Evolutionary conservation across 2,329 filamentous ascomycete genomes (phyloP).

Genomic region (Trichoderma simmonsii): DNA sequence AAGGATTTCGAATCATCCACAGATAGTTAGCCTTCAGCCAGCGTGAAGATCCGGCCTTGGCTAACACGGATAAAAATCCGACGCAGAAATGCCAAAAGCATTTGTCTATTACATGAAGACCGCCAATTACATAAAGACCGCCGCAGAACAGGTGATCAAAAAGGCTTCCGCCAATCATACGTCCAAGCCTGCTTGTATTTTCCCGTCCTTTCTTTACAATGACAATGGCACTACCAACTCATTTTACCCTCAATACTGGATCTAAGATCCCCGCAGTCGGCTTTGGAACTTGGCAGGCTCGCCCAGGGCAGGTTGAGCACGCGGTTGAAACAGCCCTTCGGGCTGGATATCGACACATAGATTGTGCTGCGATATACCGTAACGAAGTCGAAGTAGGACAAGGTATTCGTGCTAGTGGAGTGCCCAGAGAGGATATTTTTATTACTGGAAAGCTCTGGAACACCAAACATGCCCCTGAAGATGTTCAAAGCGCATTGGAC

Average conservation of each 20-base stretch:
- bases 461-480: constrained; percentile 63
- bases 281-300: constrained; percentile 76
- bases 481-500: constrained; percentile 59
- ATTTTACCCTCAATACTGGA: constrained; percentile 68
- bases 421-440: constrained; percentile 64
- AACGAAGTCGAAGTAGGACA: constrained; percentile 69
- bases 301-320: constrained; percentile 63
- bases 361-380: constrained; percentile 73
- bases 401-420: constrained; percentile 61
- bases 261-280: constrained; percentile 75
- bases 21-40: background rate
- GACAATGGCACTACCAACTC: background rate
- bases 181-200: background rate
- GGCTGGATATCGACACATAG: constrained; percentile 71
- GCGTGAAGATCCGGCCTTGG: background rate
- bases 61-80: background rate
- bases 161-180: background rate
- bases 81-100: background rate
- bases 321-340: constrained; percentile 69
- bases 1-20: background rate
- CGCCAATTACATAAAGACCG: background rate
- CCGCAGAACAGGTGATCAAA: background rate
- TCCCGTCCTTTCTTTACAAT: background rate
- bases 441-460: constrained; percentile 82
- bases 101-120: background rate